Evolutionary conservation across 2,329 filamentous ascomycete species (phyloP), one percentile per base, ranked within the genome.

Genomic region (Colletotrichum sojae): DNA sequence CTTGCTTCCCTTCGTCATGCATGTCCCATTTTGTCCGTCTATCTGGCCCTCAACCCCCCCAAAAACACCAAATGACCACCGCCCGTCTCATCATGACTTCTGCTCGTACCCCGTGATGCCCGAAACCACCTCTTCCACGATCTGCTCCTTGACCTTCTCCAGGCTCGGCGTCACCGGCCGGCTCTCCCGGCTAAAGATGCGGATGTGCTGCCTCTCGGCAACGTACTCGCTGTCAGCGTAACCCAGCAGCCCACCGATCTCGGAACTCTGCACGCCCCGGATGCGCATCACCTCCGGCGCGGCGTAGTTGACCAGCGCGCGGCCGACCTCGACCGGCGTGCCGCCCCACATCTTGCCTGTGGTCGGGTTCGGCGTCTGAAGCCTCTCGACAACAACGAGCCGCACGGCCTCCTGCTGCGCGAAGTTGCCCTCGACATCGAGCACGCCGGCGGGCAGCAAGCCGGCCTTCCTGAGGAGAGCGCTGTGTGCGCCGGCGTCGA

Each of bases 141-240:
- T 45, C 65, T 56, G 57, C 54, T 63, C 49, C 51, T 66, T 71
- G 56, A 64, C 73, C 60, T 73, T 73, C 15, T 78, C 76, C 0
- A 72, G 63, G 18, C 76, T 82, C 5, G 86, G 86, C 62, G 85
- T 88, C 15, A 82, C 84, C 22, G 88, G 86, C 39, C 86, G 80
- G 73, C 87, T 89, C 65, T 86, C 85, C 55, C 78, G 79, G 40
- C 78, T 81, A 71, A 92, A 91, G 73, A 97, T 90, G 52, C 93
- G 94, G 71, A 98, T 91, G 74, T 97, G 95, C 79, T 97, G 94
- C 71, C 94, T 86, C 76, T 96, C 85, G 10, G 94, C 95, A 48
- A 98, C 92, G 81, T 98, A 98, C 81, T 98, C 94, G 76, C 92
- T 97, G 78, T 98, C 95, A 20, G 94, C 94, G 81, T 98, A 99